These are phyloP conservation scores for Saccharomyces hybrid DNA, from an alignment of 1,139 yeast species.

Conservation along the genomic window DNA sequence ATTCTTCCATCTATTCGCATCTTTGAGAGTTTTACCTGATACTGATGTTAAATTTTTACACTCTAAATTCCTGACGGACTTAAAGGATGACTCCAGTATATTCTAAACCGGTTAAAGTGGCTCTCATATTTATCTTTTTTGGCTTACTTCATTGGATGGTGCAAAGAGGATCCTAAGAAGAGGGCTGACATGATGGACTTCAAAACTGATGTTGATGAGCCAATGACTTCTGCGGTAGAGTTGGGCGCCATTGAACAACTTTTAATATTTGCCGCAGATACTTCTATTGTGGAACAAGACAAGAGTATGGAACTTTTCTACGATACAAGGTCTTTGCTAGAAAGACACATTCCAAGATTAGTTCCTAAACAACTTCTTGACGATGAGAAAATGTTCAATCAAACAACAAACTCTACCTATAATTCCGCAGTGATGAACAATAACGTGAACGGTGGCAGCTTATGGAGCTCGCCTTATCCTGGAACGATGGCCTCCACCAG, in stretches of 20 bases:
- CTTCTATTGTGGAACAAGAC: constrained; percentile 38
- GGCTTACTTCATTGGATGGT: constrained; percentile 64
- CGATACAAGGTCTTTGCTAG: constrained; percentile 62
- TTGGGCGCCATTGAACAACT: constrained; percentile 77
- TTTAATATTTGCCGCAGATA: constrained; percentile 63
- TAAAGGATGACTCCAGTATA: constrained; percentile 39
- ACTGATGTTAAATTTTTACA: constrained; percentile 35
- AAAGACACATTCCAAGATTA: constrained; percentile 55
- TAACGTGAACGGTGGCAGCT: constrained; percentile 4
- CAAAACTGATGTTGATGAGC: constrained; percentile 40
- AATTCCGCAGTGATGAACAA: neutral
- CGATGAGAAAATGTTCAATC: constrained; percentile 31
- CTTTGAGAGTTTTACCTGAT: constrained; percentile 29
- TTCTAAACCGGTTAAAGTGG: constrained; percentile 49
- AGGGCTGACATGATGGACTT: constrained; percentile 40
- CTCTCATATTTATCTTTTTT: constrained; percentile 56
- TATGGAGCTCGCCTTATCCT: constrained; percentile 16
- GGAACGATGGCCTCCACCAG: neutral
- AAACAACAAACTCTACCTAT: neutral
- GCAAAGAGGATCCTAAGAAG: constrained; percentile 41
- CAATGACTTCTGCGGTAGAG: constrained; percentile 47
- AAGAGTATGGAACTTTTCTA: constrained; percentile 42
- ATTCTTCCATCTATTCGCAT: constrained; percentile 40
- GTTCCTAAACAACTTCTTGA: constrained; percentile 41
- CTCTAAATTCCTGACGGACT: constrained; percentile 28